Evolutionary conservation across 768 basidiomycete genomes (phyloP).

Genomic region (Coprinopsis cinerea): DNA sequence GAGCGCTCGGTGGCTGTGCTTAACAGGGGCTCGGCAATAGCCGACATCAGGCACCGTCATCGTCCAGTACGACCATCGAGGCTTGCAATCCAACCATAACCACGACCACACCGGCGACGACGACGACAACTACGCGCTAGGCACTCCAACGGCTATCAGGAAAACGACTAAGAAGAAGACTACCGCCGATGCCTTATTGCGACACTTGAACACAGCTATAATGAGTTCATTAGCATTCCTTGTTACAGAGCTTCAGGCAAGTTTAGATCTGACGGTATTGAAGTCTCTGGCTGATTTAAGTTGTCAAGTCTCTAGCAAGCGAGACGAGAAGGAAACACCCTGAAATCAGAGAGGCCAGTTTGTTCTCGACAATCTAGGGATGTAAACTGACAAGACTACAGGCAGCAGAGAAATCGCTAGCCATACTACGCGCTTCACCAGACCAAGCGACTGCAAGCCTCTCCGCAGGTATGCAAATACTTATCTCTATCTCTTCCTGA

Average conservation of each 20-base stretch:
- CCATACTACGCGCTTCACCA: conserved; percentile 75
- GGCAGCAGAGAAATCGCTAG: conserved; percentile 87
- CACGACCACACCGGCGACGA: no score
- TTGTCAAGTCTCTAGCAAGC: conserved; percentile 67
- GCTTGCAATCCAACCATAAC: no score
- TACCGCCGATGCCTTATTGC: no score
- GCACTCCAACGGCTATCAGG: no score
- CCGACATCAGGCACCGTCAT: no score
- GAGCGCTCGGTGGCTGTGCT: no score
- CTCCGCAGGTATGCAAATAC: conserved; percentile 54
- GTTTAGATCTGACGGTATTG: not conserved
- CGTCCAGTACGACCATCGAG: no score
- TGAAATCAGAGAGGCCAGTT: conserved; percentile 82
- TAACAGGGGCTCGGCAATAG: no score
- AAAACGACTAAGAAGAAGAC: no score
- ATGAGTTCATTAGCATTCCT: conserved; percentile 71
- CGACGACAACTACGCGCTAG: no score
- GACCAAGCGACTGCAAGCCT: conserved; percentile 70
- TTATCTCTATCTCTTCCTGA: not conserved
- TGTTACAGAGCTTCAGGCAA: conserved; percentile 63
- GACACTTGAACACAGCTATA: no score
- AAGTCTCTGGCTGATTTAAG: not conserved
- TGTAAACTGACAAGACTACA: conserved; percentile 20
- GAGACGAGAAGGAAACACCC: conserved; percentile 88
- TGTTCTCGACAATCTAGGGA: conserved; percentile 10